phyloP scores from a whole-genome alignment of 768 basidiomycete genomes.

The Nidularia pulvinata region DNA sequence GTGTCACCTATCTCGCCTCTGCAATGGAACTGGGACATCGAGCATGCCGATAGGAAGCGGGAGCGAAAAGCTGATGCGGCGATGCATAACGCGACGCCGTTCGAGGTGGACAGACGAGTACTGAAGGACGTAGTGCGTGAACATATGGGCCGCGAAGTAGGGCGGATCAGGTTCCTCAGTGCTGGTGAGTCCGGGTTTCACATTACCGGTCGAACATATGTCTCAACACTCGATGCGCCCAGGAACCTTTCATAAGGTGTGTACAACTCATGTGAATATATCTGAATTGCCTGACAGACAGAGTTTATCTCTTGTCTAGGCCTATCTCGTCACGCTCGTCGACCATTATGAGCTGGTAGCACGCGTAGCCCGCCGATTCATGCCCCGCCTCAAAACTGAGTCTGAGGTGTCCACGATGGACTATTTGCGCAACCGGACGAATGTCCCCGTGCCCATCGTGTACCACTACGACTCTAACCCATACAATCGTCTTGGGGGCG shows the following conservation, averaged over 20 bases:
- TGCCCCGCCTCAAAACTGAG: constrained; percentile 85
- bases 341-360: constrained; percentile 68
- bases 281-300: not conserved
- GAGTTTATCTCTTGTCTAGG: constrained; percentile 35
- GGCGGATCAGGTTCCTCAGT: constrained; percentile 70
- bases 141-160: constrained; percentile 65
- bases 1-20: constrained; percentile 23
- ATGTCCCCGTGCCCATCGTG: constrained; percentile 73
- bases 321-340: constrained; percentile 71
- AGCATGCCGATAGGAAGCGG: constrained; percentile 66
- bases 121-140: constrained; percentile 80
- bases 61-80: constrained; percentile 67
- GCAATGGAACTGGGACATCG: constrained; percentile 72
- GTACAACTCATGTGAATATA: not conserved
- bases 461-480: constrained; percentile 84
- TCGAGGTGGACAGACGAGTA: constrained; percentile 74
- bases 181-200: constrained; percentile 51
- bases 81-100: constrained; percentile 61
- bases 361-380: constrained; percentile 81
- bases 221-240: not conserved
- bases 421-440: constrained; percentile 72
- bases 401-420: constrained; percentile 86
- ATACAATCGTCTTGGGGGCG: constrained; percentile 81
- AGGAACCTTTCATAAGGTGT: constrained; percentile 88
- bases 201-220: constrained; percentile 3